Conservation (phyloP, 2,329 filamentous ascomycete species). For the Pseudocercospora eumusae region DNA sequence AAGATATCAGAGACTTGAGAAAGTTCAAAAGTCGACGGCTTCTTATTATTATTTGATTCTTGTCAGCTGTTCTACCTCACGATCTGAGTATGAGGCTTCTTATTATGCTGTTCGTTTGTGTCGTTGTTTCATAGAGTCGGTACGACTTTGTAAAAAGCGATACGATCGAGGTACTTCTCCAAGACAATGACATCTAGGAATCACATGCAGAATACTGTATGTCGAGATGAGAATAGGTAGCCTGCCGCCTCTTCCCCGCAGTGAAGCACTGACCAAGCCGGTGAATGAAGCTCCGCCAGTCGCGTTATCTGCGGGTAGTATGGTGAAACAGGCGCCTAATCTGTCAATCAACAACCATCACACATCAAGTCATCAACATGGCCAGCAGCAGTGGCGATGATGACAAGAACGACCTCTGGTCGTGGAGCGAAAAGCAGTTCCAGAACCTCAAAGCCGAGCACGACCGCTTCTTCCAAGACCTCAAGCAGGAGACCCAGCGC, state of each 20-base stretch:
- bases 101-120: no score
- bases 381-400: slow-evolving; percentile 18
- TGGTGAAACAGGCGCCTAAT: slow-evolving; percentile 4
- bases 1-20: not conserved
- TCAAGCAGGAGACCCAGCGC: slow-evolving; percentile 19
- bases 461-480: slow-evolving; percentile 20
- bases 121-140: no score
- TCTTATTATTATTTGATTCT: no score
- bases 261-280: slow-evolving; percentile 4
- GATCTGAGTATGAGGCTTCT: no score
- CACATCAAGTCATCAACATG: slow-evolving; percentile 15
- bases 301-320: not conserved
- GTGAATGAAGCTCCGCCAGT: slow-evolving; percentile 7
- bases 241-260: not conserved
- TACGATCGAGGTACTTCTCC: no score
- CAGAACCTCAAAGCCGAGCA: slow-evolving; percentile 19
- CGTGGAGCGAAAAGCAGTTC: slow-evolving; percentile 18
- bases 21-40: not conserved
- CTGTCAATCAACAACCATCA: slow-evolving; percentile 8
- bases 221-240: no score
- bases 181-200: no score
- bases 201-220: no score
- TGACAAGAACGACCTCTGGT: slow-evolving; percentile 14
- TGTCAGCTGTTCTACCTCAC: no score
- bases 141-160: no score